Conservation (phyloP, 306 rosid species). For the Casuarina glauca region DNA sequence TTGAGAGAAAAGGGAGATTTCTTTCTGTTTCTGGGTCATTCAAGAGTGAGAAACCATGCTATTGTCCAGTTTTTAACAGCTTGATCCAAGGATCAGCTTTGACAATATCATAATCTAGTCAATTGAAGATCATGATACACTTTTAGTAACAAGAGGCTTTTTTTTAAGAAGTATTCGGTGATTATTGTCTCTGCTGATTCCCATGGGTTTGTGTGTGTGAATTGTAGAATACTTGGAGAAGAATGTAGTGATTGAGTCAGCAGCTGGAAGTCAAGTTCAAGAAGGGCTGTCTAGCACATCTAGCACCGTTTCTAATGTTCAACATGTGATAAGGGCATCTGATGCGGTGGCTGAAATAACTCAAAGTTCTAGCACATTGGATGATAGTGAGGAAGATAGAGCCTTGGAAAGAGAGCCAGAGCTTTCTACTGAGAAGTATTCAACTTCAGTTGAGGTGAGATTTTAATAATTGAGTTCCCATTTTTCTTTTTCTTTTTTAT, state of each 20-base stretch:
- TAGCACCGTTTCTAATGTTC: conserved; percentile 35
- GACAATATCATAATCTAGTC: not conserved
- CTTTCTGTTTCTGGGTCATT: not conserved
- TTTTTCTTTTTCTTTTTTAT: conserved; percentile 17
- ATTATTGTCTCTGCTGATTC: not conserved
- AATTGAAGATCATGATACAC: not conserved
- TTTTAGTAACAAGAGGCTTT: not conserved
- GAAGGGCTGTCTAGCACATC: conserved; percentile 41
- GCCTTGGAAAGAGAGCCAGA: conserved; percentile 47
- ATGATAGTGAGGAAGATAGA: conserved; percentile 25
- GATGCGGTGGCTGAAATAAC: conserved; percentile 37
- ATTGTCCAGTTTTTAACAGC: not conserved
- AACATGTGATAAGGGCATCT: conserved; percentile 30
- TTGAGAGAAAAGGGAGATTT: not conserved
- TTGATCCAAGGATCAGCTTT: not conserved
- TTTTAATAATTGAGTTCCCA: not conserved
- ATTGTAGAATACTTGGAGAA: conserved; percentile 29
- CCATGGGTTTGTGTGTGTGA: not conserved
- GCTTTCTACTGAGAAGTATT: conserved; percentile 47
- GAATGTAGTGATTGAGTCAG: conserved; percentile 37
- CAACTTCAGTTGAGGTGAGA: conserved; percentile 68
- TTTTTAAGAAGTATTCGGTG: not conserved
- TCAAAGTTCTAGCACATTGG: conserved; percentile 37
- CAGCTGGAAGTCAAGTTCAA: conserved; percentile 37
- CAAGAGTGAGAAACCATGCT: not conserved